Percentiles rank a stretch among this genome's conserved stretches.
Conservation (phyloP, 225 moss, liverwort and hornwort genomes). For the Physcomitrium patens region DNA sequence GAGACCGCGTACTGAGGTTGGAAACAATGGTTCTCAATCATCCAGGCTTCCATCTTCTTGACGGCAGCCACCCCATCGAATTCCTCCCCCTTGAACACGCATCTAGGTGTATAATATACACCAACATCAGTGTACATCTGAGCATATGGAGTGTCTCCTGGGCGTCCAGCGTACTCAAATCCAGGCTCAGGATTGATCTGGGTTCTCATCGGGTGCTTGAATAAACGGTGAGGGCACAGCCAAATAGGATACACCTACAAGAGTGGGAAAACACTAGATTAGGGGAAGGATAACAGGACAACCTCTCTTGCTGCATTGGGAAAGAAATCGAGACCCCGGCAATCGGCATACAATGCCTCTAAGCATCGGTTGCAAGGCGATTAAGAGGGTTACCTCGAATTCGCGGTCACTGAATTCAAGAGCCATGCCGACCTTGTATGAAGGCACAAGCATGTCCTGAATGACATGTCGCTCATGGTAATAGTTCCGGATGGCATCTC, state of each 20-base stretch:
- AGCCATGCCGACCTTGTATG: constrained; percentile 82
- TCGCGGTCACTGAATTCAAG: constrained; percentile 87
- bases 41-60: constrained; percentile 84
- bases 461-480: constrained; percentile 99
- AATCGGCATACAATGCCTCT: too few species aligned
- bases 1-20: constrained; percentile 96
- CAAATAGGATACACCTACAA: constrained; percentile 91
- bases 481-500: constrained; percentile 95
- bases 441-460: constrained; percentile 94
- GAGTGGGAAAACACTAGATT: neutral
- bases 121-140: constrained; percentile 99
- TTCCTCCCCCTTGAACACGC: constrained; percentile 90
- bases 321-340: too few species aligned
- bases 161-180: constrained; percentile 63
- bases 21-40: constrained; percentile 78
- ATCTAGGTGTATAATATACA: constrained; percentile 86
- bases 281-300: too few species aligned
- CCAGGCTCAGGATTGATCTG: constrained; percentile 87
- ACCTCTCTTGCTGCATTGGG: too few species aligned
- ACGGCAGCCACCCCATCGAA: constrained; percentile 79
- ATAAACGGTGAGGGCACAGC: constrained; percentile 94
- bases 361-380: too few species aligned
- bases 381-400: constrained; percentile 64
- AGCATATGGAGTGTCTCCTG: constrained; percentile 82
- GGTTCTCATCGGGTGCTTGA: constrained; percentile 84